Evolutionary conservation across 495 filamentous ascomycete species (phyloP), one percentile per base, ranked within the genome.

Genomic region (Hypoxylon subgilvum): DNA sequence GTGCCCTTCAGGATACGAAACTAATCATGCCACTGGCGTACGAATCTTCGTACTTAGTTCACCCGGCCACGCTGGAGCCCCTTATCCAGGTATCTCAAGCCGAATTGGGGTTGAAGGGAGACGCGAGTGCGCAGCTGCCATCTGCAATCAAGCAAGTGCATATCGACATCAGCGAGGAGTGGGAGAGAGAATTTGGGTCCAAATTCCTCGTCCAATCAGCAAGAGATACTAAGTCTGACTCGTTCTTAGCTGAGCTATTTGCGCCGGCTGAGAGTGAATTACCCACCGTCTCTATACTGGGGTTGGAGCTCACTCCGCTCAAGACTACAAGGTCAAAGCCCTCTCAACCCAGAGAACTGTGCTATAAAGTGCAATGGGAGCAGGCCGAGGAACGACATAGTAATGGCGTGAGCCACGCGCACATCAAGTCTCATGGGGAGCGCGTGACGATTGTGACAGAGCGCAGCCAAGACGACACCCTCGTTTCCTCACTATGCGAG

Each of bases 291-390:
- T 72, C 69, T 5, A 70, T 75, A 7, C 41, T 64, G 9, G 73
- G 72, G 0, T 31, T 74, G 13, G 52, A 68, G 55, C 46, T 70
- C 42, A 63, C 48, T 27, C 38, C 61, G 9, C 19, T 73, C 3
- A 55, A 56, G 14, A 23, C 41, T 6, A 17, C 2, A 4, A 34
- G 28, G 2, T 19, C 22, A 3, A 48, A 57, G n/a, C 21, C 21
- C 0, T 23, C 49, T 1, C 38, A 40, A 3, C 66, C 72, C 9
- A 55, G 73, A 25, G 65, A 75, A 52, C 14, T 75, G 25, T 74
- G 70, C 31, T 82, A 75, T 51, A 74, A 76, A 46, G 38, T 77
- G 13, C 61, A 73, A 10, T 82, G 76, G 73, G 74, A 81, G 60
- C 75, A 61, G 41, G 12, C 38, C 49, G 48, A 67, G 40, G 51